These are phyloP conservation scores for Nitzschia sp. DNA, from an alignment of 108 stramenopile genomes.

Conservation along the genomic window DNA sequence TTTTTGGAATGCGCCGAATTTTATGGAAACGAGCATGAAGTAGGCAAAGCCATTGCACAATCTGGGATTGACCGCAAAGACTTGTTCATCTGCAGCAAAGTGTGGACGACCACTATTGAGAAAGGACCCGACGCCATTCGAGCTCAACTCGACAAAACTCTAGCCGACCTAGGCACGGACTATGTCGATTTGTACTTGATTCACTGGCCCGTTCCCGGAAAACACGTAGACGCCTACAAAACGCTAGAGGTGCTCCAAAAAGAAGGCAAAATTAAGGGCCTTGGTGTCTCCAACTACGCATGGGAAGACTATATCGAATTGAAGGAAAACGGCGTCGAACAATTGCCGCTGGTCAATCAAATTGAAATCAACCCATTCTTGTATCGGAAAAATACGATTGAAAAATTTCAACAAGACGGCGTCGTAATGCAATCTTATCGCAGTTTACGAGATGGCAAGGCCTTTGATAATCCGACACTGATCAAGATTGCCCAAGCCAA, in stretches of 20 bases:
- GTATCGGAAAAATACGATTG: slow-evolving; percentile 83
- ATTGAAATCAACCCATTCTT: slow-evolving; percentile 94
- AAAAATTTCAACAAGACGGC: slow-evolving; percentile 67
- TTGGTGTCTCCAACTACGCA: slow-evolving; percentile 73
- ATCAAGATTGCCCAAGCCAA: slow-evolving; percentile 54
- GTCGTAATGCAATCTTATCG: slow-evolving; percentile 90
- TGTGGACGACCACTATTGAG: slow-evolving; percentile 93
- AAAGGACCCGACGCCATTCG: slow-evolving; percentile 74
- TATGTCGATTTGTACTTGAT: slow-evolving; percentile 90
- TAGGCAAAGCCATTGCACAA: slow-evolving; percentile 78
- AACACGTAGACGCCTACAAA: slow-evolving; percentile 87
- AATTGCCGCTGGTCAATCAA: slow-evolving; percentile 84
- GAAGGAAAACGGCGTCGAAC: slow-evolving; percentile 54
- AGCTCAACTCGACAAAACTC: slow-evolving; percentile 68
- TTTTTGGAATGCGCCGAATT: slow-evolving; percentile 94
- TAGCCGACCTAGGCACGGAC: slow-evolving; percentile 80
- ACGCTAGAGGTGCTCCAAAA: slow-evolving; percentile 54
- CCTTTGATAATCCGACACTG: slow-evolving; percentile 74
- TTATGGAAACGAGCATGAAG: slow-evolving; percentile 85
- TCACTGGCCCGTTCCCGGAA: slow-evolving; percentile 93
- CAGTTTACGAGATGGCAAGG: slow-evolving; percentile 87
- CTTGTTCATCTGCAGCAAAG: slow-evolving; percentile 88
- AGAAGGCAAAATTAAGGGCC: slow-evolving; percentile 70
- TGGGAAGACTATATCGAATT: slow-evolving; percentile 87
- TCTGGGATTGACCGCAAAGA: slow-evolving; percentile 67